Base-by-base conservation (phyloP, 495 filamentous ascomycete species). In the Patellaria atrata region DNA sequence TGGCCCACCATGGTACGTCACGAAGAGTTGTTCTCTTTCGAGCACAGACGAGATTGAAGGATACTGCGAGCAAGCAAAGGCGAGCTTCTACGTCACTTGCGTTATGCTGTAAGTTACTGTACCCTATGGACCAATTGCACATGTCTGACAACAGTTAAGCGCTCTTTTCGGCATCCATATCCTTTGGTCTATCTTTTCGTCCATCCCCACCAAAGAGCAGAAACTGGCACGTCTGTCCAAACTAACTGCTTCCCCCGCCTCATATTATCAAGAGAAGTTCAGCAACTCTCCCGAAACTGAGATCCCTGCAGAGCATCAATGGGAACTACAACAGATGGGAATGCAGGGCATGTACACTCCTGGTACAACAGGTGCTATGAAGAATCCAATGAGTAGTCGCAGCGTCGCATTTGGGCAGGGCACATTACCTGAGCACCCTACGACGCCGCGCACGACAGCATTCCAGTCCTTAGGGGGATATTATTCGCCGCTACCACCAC, bases 1-100 rank as follows among this genome's bases (percentile, higher is more conserved):
- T 5, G 70, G 75, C 1, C 61, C 82, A 3, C 70, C 74, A 9
- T 94, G 85, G 85, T 93, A 91, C 48, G 73, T 94, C 45, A 70
- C 73, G 23, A 79, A 82, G 51, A 68, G 64, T 42, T 94, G 85
- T 55, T 65, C 51, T 27, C 68, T 84, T 9, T 79, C 79, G 0
- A 55, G 52, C 14, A 53, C 64, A 5, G 55, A 58, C 24, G 56
- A 52, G 8, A 68, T 74, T 29, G 58, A 71, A n/a, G 62, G 65
- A 17, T 80, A 76, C 50, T 94, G 85, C 60, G 49, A 65, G 45
- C 74, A 82, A 55, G 80, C 84, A 16, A 82, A 91, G 53, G 65
- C 66, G 13, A 57, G 74, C 2, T 91, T 87, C 51, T 79, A 72
- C 5, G 64, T 75, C 4, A 76, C 75, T 4, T 55, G 80, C 11